Base-by-base conservation (phyloP, 2,329 filamentous ascomycete genomes). In the Aspergillus melleus region DNA sequence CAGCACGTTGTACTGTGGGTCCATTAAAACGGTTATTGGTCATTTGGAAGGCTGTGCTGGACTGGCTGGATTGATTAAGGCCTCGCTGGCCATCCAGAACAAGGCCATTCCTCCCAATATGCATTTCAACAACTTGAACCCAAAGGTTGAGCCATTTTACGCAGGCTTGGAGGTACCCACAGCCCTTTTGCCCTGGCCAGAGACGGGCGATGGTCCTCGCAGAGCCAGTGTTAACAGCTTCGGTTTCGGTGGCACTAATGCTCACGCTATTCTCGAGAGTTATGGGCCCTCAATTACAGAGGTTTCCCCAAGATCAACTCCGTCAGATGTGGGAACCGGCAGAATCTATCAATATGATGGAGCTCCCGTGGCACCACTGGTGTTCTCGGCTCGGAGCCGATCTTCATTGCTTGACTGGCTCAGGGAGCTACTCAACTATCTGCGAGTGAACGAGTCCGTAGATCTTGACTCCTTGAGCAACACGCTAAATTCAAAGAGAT, bases 161-260 rank as follows among this genome's bases (percentile, higher is more conserved):
- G 30, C 61, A 49, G 61, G 65, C 8, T 52, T 68, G 11, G 19
- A 59, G 20, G 57, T 68, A 10, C 66, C 65, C 5, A 61, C 54
- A 1, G 61, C 65, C 22, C 54, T 65, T 2, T 57, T 52, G 2
- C 46, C 53, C 58, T 72, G 62, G 66, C 62, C 71, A 9, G 16
- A 49, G 16, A 19, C 62, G 8, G n/a, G 16, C 60, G 9, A 70
- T 70, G 36, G 72, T 6, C 24, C 30, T 36, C 47, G 44, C 9
- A 58, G 76, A 46, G 77, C 76, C 9, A 77, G 76, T 30, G 72
- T 82, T 1, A 80, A 79, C 59, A 74, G 75, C 6, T 82, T 81
- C 59, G 79, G 72, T 0, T 69, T 68, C 39, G 72, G 72, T 26
- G 72, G 72, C 11, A 69, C 71, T 4, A 75, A 74, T 60, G 68